phyloP scores from a whole-genome alignment of 371 early-diverging fungal genomes.

The Mucor lusitanicus region DNA sequence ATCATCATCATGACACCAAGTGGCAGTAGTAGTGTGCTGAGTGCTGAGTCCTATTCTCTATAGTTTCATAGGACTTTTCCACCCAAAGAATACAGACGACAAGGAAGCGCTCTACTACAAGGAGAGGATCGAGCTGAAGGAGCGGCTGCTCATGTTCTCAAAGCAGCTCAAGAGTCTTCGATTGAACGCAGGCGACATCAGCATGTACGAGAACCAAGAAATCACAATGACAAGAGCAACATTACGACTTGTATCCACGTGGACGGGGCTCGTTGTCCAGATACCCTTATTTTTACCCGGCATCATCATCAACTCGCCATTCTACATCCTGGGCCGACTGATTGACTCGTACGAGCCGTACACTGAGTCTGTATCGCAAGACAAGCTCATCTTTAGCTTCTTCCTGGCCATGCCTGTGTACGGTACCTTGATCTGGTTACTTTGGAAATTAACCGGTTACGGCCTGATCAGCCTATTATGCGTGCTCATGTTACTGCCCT shows the following conservation, averaged over 20 bases:
- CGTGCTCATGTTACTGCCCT: slow-evolving; percentile 36
- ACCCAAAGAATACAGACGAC: slow-evolving; percentile 20
- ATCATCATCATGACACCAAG: neutral
- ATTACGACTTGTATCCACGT: slow-evolving; percentile 36
- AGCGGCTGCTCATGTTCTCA: slow-evolving; percentile 36
- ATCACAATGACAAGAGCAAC: slow-evolving; percentile 39
- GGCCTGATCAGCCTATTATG: slow-evolving; percentile 29
- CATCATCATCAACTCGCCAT: slow-evolving; percentile 54
- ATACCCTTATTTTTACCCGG: slow-evolving; percentile 61
- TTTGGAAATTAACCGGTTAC: slow-evolving; percentile 38
- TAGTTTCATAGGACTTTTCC: slow-evolving; percentile 38
- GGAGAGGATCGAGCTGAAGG: slow-evolving; percentile 35
- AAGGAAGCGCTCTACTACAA: slow-evolving; percentile 2
- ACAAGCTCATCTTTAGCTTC: slow-evolving; percentile 46
- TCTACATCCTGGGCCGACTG: slow-evolving; percentile 47
- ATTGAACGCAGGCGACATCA: slow-evolving; percentile 47
- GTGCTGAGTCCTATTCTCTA: neutral
- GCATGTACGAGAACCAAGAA: slow-evolving; percentile 45
- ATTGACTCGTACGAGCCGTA: slow-evolving; percentile 51
- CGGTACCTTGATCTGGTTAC: slow-evolving; percentile 28
- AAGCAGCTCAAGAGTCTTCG: slow-evolving; percentile 36
- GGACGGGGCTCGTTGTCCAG: slow-evolving; percentile 40
- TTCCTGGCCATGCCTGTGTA: slow-evolving; percentile 43
- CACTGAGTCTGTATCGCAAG: slow-evolving; percentile 57
- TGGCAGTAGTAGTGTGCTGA: no score